A percentile compares a stretch with the other conserved stretches of the same genome.
These are phyloP conservation scores for Alternaria gansuensis DNA, from an alignment of 2,329 filamentous ascomycete species.

Conservation along the genomic window DNA sequence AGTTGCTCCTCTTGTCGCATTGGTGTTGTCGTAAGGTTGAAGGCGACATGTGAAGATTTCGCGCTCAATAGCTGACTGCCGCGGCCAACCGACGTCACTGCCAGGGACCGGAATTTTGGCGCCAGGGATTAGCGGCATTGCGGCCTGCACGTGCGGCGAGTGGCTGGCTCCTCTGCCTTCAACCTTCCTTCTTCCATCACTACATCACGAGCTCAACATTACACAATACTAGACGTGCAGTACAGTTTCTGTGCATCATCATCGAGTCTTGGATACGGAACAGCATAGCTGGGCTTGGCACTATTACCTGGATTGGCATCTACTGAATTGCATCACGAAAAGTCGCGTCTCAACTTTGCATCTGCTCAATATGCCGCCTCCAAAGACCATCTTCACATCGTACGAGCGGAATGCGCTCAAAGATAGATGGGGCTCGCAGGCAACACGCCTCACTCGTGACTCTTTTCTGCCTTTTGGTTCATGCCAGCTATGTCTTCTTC, in stretches of 20 bases:
- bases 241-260: neutral
- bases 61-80: conserved; percentile 16
- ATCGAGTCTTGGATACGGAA: neutral
- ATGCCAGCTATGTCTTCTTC: conserved; percentile 85
- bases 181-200: conserved; percentile 3
- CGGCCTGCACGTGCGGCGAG: conserved; percentile 17
- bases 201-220: neutral
- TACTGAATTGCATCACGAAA: conserved; percentile 2
- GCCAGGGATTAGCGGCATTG: conserved; percentile 28
- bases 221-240: neutral
- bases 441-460: conserved; percentile 86
- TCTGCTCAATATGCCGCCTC: conserved; percentile 36
- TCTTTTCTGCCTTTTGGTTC: conserved; percentile 91
- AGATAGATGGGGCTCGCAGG: conserved; percentile 79
- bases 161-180: conserved; percentile 20
- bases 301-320: neutral
- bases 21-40: conserved; percentile 27
- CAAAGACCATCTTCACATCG: conserved; percentile 78
- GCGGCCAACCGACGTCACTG: conserved; percentile 30
- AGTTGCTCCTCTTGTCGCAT: conserved; percentile 58
- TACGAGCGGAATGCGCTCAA: conserved; percentile 87
- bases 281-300: neutral
- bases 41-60: conserved; percentile 30
- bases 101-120: conserved; percentile 28
- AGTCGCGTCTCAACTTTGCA: conserved; percentile 2